phyloP scores from a whole-genome alignment of 106 monocot species.

The Agapanthus africanus region DNA sequence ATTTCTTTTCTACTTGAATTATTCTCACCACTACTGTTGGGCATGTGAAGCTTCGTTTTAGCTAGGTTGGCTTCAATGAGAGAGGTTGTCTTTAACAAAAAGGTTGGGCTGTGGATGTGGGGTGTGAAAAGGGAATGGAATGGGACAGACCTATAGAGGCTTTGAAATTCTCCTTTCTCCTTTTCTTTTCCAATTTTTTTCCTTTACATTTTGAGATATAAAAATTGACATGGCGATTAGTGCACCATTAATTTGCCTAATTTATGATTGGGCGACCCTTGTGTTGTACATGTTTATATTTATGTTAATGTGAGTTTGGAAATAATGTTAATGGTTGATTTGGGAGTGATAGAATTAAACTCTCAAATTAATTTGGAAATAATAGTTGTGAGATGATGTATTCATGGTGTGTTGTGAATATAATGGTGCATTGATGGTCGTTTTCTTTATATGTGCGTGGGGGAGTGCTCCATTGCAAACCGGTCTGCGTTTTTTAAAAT shows the following conservation, averaged over 20 bases:
- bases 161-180: not conserved
- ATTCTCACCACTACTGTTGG: not conserved
- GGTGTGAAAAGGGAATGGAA: not conserved
- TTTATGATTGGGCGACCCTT: not conserved
- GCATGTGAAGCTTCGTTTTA: slow-evolving; percentile 11
- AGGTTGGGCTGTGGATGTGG: slow-evolving; percentile 5
- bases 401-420: too few species aligned
- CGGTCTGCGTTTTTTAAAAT: too few species aligned
- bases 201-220: not conserved
- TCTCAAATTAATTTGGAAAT: too few species aligned
- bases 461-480: too few species aligned
- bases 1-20: not conserved
- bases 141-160: not conserved
- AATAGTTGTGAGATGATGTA: too few species aligned
- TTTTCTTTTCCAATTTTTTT: not conserved
- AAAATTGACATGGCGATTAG: not conserved
- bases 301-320: not conserved
- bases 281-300: slow-evolving; percentile 9
- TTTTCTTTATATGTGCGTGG: too few species aligned
- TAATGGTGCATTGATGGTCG: too few species aligned
- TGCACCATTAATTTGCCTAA: not conserved
- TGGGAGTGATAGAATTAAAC: too few species aligned
- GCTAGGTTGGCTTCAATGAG: slow-evolving; percentile 12
- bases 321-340: not conserved
- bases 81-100: not conserved